These are phyloP conservation scores for Mycocentrospora acerina DNA, from an alignment of 2,329 filamentous ascomycete genomes.

Conservation along the genomic window DNA sequence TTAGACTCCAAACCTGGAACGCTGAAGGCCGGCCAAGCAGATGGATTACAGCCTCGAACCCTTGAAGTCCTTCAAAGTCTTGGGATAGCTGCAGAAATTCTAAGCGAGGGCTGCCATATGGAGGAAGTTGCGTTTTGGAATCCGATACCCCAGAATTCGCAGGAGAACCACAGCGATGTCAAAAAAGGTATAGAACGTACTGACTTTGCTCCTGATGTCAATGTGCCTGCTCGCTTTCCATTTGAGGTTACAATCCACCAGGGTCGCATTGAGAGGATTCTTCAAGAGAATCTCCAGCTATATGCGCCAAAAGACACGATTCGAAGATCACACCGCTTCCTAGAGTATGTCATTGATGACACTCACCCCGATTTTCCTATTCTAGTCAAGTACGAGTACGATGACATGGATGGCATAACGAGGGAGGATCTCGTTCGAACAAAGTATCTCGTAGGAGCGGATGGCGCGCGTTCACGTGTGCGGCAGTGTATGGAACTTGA, in stretches of 20 bases:
- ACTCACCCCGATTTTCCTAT: conserved; percentile 48
- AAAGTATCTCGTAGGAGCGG: conserved; percentile 70
- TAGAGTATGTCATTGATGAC: conserved; percentile 60
- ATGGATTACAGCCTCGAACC: conserved; percentile 32
- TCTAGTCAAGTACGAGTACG: conserved; percentile 12
- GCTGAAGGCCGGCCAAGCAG: conserved; percentile 45
- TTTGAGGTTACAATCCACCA: conserved; percentile 1
- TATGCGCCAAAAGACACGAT: conserved; percentile 60
- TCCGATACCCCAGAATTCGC: not conserved
- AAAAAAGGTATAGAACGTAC: conserved; percentile 6
- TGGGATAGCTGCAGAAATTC: conserved; percentile 32
- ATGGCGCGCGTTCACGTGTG: conserved; percentile 52
- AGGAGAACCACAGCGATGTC: not conserved
- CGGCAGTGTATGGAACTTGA: conserved; percentile 51
- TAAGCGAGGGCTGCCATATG: not conserved
- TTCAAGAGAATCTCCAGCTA: conserved; percentile 66
- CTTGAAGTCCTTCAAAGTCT: conserved; percentile 28
- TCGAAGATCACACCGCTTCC: conserved; percentile 12
- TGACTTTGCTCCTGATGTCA: conserved; percentile 50
- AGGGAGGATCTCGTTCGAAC: conserved; percentile 42
- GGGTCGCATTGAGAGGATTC: conserved; percentile 70
- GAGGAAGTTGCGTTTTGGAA: not conserved
- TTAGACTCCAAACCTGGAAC: conserved; percentile 45
- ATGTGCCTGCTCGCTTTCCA: conserved; percentile 3
- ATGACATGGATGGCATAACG: conserved; percentile 27